Evolutionary conservation across 768 basidiomycete genomes (phyloP), one percentile per base, ranked within the genome.

Genomic region (Gyrodon lividus): DNA sequence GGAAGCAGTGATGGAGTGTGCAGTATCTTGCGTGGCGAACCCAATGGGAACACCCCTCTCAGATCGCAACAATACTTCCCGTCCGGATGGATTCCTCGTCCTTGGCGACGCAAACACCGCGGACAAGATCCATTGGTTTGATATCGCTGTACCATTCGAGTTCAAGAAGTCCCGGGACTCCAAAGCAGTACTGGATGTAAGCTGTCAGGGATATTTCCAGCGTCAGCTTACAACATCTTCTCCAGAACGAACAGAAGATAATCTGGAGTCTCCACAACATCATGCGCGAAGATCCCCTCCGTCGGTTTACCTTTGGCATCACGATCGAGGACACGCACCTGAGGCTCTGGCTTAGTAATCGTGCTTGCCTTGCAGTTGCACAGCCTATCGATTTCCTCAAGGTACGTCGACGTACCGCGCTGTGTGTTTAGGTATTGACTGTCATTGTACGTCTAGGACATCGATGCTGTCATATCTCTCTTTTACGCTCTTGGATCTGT

Each of bases 221-320:
- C 3, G 8, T 16, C 2, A 5, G 9, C 6, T 30, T 37, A 13
- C 43, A 13, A 13, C 34, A 9, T 5, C 33, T 46, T 2, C 46
- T 50, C 20, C 5, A 61, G 60, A 55, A 58, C 17, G 28, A 52
- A 37, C 3, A 1, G 17, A 59, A 70, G 55, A 47, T 68, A 1
- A 48, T 72, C 19, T 66, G 64, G 64, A 59, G 54, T 40, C 38
- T 67, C 17, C 55, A 60, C 22, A 52, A 61, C 16, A 59, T 62
- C 39, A 66, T 72, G 64, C 52, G 54, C 2, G 52, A 62, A 26
- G 71, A 72, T 44, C 64, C 56, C 0, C 48, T 61, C 30, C 52
- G 61, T 4, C 48, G 63, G 4, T 65, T 67, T 28, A 50, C 56
- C 2, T 60, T 66, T 17, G 70, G 68, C 0, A 60, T 70, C 20